phyloP scores from a whole-genome alignment of 169 alveolate species.

The Miamiensis avidus region DNA sequence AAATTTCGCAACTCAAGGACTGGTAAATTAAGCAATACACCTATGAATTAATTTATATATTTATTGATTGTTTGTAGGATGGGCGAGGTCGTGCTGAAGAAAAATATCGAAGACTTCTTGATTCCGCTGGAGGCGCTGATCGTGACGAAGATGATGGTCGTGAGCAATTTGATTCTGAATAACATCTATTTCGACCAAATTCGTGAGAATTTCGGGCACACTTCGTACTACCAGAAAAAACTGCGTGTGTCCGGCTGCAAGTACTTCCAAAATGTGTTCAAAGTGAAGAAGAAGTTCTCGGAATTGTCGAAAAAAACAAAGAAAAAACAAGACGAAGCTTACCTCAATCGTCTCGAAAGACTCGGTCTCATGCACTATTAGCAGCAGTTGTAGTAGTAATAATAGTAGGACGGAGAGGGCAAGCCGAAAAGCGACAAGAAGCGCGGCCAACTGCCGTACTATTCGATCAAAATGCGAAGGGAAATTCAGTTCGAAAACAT shows the following conservation, averaged over 20 bases:
- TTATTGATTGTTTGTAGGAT: neutral
- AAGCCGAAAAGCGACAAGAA: neutral
- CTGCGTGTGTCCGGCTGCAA: neutral
- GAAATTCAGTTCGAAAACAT: conserved; percentile 13
- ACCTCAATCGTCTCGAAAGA: neutral
- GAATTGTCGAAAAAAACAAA: neutral
- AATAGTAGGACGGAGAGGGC: neutral
- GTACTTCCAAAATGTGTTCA: too few species aligned
- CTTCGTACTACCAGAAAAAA: neutral
- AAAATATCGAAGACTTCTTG: neutral
- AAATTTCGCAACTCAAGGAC: neutral
- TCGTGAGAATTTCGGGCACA: neutral
- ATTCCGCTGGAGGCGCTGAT: neutral
- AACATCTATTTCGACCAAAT: neutral
- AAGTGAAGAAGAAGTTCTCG: neutral
- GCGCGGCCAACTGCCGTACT: neutral
- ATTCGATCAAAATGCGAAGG: neutral
- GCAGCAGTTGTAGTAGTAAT: too few species aligned
- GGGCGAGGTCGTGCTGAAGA: neutral
- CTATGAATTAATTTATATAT: too few species aligned
- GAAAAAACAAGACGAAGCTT: neutral
- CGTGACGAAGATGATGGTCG: neutral
- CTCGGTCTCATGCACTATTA: neutral
- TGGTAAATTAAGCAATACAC: neutral
- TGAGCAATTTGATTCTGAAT: too few species aligned